These are phyloP conservation scores for Ustilago esculenta DNA, from an alignment of 1,284 basidiomycete genomes.

Conservation along the genomic window DNA sequence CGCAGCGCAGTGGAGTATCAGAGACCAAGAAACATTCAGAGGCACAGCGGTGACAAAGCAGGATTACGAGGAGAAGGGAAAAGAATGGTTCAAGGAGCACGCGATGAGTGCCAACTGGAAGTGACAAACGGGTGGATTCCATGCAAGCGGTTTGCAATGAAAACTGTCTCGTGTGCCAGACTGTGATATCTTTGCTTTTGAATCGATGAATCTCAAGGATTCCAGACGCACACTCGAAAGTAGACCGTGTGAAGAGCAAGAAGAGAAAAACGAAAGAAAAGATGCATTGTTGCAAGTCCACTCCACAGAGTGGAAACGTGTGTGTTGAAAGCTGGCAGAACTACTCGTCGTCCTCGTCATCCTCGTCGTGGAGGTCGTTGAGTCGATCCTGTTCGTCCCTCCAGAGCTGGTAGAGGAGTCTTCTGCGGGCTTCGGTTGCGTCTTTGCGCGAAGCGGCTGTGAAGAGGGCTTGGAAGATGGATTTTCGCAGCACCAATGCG, in stretches of 20 bases:
- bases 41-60: slow-evolving; percentile 75
- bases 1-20: slow-evolving; percentile 82
- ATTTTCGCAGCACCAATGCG: slow-evolving; percentile 70
- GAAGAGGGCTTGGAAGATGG: slow-evolving; percentile 76
- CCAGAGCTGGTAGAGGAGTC: slow-evolving; percentile 84
- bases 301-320: too few relatives aligned
- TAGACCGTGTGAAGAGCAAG: too few relatives aligned
- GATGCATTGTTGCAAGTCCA: too few relatives aligned
- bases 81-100: slow-evolving; percentile 75
- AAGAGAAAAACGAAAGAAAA: too few relatives aligned
- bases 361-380: slow-evolving; percentile 15
- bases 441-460: slow-evolving; percentile 78
- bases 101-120: slow-evolving; percentile 38
- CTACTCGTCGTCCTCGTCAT: not conserved
- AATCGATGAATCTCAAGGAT: too few relatives aligned
- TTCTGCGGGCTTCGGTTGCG: slow-evolving; percentile 79
- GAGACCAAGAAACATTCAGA: slow-evolving; percentile 45
- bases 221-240: too few relatives aligned
- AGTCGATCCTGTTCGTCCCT: slow-evolving; percentile 69
- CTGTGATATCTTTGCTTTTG: too few relatives aligned
- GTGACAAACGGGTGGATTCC: too few relatives aligned
- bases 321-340: too few relatives aligned
- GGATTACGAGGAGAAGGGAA: slow-evolving; percentile 91
- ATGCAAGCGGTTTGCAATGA: too few relatives aligned
- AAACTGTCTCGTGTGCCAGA: too few relatives aligned